Evolutionary conservation across 2,329 filamentous ascomycete genomes (phyloP), one percentile per base, ranked within the genome.

Genomic region (Alternaria ventricosa): DNA sequence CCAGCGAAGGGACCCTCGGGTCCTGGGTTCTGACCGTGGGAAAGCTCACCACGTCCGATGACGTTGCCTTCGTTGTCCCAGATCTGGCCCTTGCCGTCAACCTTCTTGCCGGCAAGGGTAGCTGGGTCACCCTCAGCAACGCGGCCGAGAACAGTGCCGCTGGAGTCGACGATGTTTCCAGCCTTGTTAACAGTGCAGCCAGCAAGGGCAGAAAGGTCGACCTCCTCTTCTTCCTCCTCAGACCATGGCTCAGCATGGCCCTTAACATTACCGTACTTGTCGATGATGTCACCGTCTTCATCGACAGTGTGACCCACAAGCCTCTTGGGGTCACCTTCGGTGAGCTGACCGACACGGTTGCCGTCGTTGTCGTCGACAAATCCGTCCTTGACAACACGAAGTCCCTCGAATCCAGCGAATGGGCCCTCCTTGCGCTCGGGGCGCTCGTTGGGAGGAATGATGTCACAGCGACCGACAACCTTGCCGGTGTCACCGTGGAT

Each of bases 271-370:
- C 87, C 88, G 74, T 93, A 94, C 78, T 89, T 89, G 83, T 96
- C 93, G 60, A 92, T 84, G 30, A 96, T 89, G 61, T 96, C 92
- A 41, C 93, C 93, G 67, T 96, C 92, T 65, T 93, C 90, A 61
- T 96, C 93, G 18, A 96, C 92, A 9, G 84, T 74, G 50, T 92
- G 90, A 15, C 93, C 93, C 41, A 90, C 87, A 1, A 96, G 86
- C 55, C 85, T 83, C 85, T 93, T 93, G 36, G 86, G 78, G 58
- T 96, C 91, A 3, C 92, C 93, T 50, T 89, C 87, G 4, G 87
- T 83, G 43, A 95, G 85, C 45, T 90, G 85, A 22, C 93, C 93
- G 51, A 96, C 91, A 23, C 91, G 85, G 66, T 92, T 88, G 36
- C 91, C 92, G 85, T 97, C 85, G 86, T 90, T 78, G 88, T 97